phyloP scores from a whole-genome alignment of 768 basidiomycete genomes.

The Neoboletus subvelutipes region DNA sequence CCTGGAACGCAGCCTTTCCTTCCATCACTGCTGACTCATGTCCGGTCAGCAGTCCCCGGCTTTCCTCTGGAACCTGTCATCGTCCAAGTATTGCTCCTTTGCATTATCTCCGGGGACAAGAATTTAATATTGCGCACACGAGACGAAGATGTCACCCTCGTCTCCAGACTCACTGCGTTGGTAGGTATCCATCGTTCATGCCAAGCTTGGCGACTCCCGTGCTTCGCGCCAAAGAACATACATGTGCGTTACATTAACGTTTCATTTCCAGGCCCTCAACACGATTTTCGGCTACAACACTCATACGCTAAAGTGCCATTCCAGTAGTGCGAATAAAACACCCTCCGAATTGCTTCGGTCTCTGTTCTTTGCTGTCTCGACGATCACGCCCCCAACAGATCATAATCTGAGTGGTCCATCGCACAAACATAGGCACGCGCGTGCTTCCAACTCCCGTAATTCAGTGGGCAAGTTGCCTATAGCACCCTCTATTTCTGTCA shows the following conservation, averaged over 20 bases:
- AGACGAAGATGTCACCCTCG: conserved; percentile 62
- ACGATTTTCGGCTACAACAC: conserved; percentile 58
- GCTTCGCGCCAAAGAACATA: neutral
- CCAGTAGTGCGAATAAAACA: conserved; percentile 14
- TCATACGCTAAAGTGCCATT: conserved; percentile 55
- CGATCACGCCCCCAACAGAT: conserved; percentile 17
- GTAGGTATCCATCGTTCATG: conserved; percentile 36
- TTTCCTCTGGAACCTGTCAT: conserved; percentile 62
- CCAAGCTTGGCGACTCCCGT: conserved; percentile 6
- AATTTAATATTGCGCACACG: conserved; percentile 63
- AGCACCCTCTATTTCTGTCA: conserved; percentile 15
- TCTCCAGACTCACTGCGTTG: conserved; percentile 56
- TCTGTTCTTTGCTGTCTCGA: conserved; percentile 36
- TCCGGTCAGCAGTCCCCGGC: conserved; percentile 44
- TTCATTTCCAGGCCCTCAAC: conserved; percentile 49
- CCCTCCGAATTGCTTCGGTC: conserved; percentile 36
- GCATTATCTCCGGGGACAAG: conserved; percentile 59
- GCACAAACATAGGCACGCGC: conserved; percentile 20
- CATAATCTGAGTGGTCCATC: conserved; percentile 4
- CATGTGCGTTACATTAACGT: conserved; percentile 4
- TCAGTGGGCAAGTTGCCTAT: conserved; percentile 17
- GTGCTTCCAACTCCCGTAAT: conserved; percentile 23
- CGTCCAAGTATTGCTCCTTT: conserved; percentile 64
- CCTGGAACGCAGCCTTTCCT: conserved; percentile 49
- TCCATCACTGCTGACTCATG: conserved; percentile 46